These are phyloP conservation scores for Sugiyamaella paludigena DNA, from an alignment of 1,139 yeast genomes.

Conservation along the genomic window DNA sequence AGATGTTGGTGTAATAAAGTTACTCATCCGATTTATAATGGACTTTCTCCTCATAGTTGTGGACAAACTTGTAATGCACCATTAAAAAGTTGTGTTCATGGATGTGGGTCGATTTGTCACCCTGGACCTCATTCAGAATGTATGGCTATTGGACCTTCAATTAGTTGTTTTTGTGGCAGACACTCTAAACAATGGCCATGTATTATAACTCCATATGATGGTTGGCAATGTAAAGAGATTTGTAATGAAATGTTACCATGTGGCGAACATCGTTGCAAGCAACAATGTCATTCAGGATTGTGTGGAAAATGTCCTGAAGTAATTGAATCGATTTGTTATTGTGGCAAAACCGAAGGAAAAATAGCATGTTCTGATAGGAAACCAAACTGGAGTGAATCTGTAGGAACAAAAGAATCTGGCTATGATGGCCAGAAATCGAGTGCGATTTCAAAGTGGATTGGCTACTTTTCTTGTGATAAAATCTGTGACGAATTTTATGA, in stretches of 20 bases:
- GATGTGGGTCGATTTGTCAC: constrained; percentile 75
- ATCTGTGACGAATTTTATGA: constrained; percentile 52
- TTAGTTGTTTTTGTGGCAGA: constrained; percentile 76
- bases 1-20: constrained; percentile 92
- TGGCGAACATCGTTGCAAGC: constrained; percentile 64
- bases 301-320: constrained; percentile 68
- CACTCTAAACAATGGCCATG: constrained; percentile 66
- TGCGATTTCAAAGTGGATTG: constrained; percentile 49
- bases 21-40: constrained; percentile 60
- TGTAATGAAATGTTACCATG: constrained; percentile 67
- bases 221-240: constrained; percentile 64
- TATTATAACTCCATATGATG: constrained; percentile 65
- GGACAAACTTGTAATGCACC: constrained; percentile 72
- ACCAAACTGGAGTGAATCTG: constrained; percentile 17
- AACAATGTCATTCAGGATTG: constrained; percentile 66
- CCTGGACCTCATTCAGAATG: constrained; percentile 89
- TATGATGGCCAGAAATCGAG: too few species aligned
- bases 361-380: constrained; percentile 28
- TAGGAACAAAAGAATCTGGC: not conserved
- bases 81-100: constrained; percentile 54
- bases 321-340: constrained; percentile 59
- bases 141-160: constrained; percentile 68
- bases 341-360: constrained; percentile 52
- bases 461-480: constrained; percentile 60
- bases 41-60: constrained; percentile 78